Evolutionary conservation across 1,139 yeast genomes (phyloP), one percentile per base, ranked within the genome.

Genomic region (Sporopachydermia cereana): DNA sequence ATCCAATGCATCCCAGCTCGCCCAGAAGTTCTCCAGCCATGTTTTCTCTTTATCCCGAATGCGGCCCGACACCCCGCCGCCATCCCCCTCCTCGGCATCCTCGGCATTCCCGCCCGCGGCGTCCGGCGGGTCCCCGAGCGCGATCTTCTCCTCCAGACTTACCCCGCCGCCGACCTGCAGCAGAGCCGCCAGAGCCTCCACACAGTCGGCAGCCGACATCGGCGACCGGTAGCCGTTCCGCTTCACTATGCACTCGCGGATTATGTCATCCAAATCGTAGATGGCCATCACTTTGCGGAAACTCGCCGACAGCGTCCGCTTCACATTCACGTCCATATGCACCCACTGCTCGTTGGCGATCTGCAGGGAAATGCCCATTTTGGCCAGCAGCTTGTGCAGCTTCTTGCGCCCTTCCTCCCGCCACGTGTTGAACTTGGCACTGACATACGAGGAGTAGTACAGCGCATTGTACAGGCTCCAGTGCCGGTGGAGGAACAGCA

Each of bases 391-490:
- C 55, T 88, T 88, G 59, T 89, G 95, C 44, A 93, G 67, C 53
- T 80, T 75, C 59, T 85, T 86, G 54, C 81, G 76, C 2, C 98
- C 98, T 48, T 84, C 93, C 56, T 85, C 96, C 21, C 93, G 83
- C 91, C 96, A 93, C 41, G 91, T 66, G 49, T 80, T 79, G 49
- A 91, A 68, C 58, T 88, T 85, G 21, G 97, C 83, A 54, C 89
- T 86, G 41, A 91, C 88, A 57, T 82, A 91, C 50, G 88, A 81
- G 23, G 96, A 86, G 60, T 88, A 93, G 57, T 78, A 76, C 65
- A 93, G 88, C 48, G 96, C 74, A 53, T 91, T 95, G 62, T 91
- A 91, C 21, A 93, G 66, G 3, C 95, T 84, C 85, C 97, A 89
- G 61, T 91, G 96, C 43, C 97, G 79, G 46, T 91, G 69, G 43